Evolutionary conservation across 805 yeast species (phyloP), one percentile per base, ranked within the genome.

Genomic region (Lipomyces sp.): DNA sequence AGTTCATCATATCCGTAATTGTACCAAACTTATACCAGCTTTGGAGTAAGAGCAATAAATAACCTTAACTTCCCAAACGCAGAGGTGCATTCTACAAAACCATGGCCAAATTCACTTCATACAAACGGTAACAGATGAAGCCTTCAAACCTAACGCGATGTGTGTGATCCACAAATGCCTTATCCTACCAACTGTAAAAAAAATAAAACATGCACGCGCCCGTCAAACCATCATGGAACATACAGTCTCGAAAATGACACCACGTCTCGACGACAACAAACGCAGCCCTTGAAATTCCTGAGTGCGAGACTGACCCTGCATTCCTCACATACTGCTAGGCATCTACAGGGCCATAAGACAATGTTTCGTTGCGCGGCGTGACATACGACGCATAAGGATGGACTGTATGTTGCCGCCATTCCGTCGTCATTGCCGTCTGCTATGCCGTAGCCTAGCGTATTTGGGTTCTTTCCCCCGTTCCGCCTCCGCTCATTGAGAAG

Each of bases 281-380:
- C 94, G 77, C 98, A 93, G 0, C 88, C 88, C 64, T 84, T 85
- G 74, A 88, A 88, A 11, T 90, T 89, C 67, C 92, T 83, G 42
- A 87, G 79, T 6, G 90, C 91, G 61, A 93, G 80, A 18, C 89
- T 85, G 10, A 87, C 80, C 18, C 98, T 82, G 74, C 98, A 93
- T 33, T 85, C 83, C 70, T 92, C 97, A 77, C 98, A 93, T 4
- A 93, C 81, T 0, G 97, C 92, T 64, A 93, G 85, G 76, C 98
- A 93, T 72, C 86, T 85, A 75, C 98, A 93, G 0, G 98, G 98
- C 98, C 98, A 93, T 2, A 94, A 80, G 7, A 93, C 87, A 53
- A 93, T 85, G 64, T 88, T 90, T 70, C 97, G 82, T 4, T 86
- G 84, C 65, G 88, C 86, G 4, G 83, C 81, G 71, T 89, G 94